These are phyloP conservation scores for Isatis lusitanica DNA, from an alignment of 441 rosid species.

Conservation along the genomic window DNA sequence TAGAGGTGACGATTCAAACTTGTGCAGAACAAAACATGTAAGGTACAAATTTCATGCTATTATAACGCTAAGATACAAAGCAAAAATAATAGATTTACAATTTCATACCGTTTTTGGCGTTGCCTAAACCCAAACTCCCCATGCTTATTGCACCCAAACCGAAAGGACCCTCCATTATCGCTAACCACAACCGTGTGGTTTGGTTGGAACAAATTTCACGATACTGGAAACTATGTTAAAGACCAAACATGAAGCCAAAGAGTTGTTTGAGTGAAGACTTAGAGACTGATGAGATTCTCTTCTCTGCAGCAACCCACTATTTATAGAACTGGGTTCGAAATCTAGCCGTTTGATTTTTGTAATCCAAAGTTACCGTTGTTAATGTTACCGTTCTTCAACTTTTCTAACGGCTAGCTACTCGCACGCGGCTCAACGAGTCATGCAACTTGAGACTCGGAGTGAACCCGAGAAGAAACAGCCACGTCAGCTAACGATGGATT, in stretches of 20 bases:
- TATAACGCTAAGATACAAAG: not conserved
- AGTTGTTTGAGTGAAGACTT: no score
- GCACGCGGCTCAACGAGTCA: no score
- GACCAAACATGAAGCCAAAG: no score
- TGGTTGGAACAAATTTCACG: no score
- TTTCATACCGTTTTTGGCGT: conserved; percentile 64
- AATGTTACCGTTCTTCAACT: not conserved
- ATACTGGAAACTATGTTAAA: no score
- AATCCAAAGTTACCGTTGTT: not conserved
- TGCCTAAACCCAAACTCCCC: conserved; percentile 96
- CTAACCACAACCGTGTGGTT: conserved; percentile 81
- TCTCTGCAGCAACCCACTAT: not conserved
- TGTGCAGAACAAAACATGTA: conserved; percentile 47
- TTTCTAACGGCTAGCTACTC: not conserved
- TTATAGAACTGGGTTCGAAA: not conserved
- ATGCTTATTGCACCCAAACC: conserved; percentile 97
- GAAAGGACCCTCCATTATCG: conserved; percentile 73
- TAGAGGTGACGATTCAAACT: conserved; percentile 74
- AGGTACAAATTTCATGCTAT: not conserved
- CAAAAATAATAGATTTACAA: not conserved
- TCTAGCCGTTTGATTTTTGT: not conserved
- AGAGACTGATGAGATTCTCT: no score
- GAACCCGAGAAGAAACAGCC: not conserved
- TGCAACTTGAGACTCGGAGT: no score
- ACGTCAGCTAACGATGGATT: not conserved